Evolutionary conservation across 495 filamentous ascomycete genomes (phyloP).

Genomic region (Copromyces sp.): DNA sequence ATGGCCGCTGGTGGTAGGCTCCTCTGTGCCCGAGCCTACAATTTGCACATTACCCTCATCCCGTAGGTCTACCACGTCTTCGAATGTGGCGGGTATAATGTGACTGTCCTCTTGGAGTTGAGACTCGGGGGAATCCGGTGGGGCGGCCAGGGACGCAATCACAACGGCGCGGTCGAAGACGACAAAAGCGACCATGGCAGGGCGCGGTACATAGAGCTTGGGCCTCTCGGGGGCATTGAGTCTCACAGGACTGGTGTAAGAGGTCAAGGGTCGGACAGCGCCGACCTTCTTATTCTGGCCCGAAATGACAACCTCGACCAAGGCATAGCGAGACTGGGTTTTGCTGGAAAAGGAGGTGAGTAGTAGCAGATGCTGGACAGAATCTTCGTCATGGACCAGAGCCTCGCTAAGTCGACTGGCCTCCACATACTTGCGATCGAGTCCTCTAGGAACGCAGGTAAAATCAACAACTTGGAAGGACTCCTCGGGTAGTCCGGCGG

Average conservation of each 20-base stretch:
- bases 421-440: constrained; percentile 31
- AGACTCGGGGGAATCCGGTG: constrained; percentile 53
- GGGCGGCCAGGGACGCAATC: constrained; percentile 54
- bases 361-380: constrained; percentile 34
- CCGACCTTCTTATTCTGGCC: constrained; percentile 30
- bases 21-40: constrained; percentile 51
- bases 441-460: constrained; percentile 32
- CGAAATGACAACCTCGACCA: constrained; percentile 37
- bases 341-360: constrained; percentile 27
- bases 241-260: constrained; percentile 42
- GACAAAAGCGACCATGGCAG: constrained; percentile 71
- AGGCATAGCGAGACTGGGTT: constrained; percentile 27
- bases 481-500: constrained; percentile 19
- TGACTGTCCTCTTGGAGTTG: constrained; percentile 59
- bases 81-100: constrained; percentile 50
- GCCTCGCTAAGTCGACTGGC: constrained; percentile 33
- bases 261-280: constrained; percentile 51
- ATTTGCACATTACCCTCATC: constrained; percentile 51
- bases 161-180: constrained; percentile 67
- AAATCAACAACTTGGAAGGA: constrained; percentile 41
- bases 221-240: constrained; percentile 41
- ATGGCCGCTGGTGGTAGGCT: constrained; percentile 31
- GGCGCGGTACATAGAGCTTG: constrained; percentile 64
- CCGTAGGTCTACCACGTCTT: constrained; percentile 78
- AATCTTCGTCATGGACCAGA: constrained; percentile 28